Conservation (phyloP, 352 stramenopile genomes). For the Globisporangium parvum region DNA sequence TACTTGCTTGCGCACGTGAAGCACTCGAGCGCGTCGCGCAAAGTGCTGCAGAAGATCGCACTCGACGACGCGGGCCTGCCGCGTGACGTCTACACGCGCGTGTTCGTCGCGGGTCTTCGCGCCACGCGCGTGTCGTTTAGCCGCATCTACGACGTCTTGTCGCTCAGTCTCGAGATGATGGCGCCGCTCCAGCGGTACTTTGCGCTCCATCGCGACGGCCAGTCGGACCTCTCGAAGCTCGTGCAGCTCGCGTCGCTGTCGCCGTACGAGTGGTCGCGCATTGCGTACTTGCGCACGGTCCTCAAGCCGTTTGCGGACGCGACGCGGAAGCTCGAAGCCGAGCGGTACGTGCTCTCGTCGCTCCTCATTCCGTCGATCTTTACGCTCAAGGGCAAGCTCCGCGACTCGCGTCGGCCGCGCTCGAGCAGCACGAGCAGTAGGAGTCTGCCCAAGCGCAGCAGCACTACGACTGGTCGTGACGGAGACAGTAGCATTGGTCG, state of each 20-base stretch:
- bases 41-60: slow-evolving; percentile 38
- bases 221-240: slow-evolving; percentile 63
- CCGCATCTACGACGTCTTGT: slow-evolving; percentile 45
- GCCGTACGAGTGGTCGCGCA: slow-evolving; percentile 61
- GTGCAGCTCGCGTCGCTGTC: slow-evolving; percentile 62
- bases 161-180: slow-evolving; percentile 46
- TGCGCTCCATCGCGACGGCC: slow-evolving; percentile 43
- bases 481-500: background rate
- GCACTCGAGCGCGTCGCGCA: slow-evolving; percentile 34
- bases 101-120: slow-evolving; percentile 39
- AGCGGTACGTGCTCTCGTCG: slow-evolving; percentile 56
- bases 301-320: slow-evolving; percentile 66
- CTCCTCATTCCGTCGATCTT: slow-evolving; percentile 65
- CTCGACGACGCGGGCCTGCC: slow-evolving; percentile 44
- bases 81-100: slow-evolving; percentile 26
- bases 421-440: background rate
- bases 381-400: slow-evolving; percentile 63
- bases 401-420: slow-evolving; percentile 11
- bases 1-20: slow-evolving; percentile 68
- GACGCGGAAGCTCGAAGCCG: slow-evolving; percentile 45
- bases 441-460: background rate
- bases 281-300: slow-evolving; percentile 49
- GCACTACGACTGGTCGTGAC: background rate
- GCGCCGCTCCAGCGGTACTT: slow-evolving; percentile 56
- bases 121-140: slow-evolving; percentile 33